Evolutionary conservation across 768 basidiomycete genomes (phyloP).

Genomic region (Russula griseocarnosa): DNA sequence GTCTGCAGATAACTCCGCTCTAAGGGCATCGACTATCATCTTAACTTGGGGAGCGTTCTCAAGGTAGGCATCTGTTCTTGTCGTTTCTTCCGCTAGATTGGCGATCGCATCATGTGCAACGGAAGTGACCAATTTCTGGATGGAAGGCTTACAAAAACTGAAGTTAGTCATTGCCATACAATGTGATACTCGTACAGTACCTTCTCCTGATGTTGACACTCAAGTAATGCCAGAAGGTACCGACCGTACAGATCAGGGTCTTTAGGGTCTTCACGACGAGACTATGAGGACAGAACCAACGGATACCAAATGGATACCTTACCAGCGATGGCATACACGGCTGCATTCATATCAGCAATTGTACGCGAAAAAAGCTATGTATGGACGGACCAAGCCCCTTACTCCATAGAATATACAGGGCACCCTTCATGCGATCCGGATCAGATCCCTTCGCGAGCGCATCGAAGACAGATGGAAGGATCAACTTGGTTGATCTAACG

Average conservation of each 20-base stretch:
- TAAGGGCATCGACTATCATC: slow-evolving; percentile 46
- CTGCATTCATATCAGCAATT: slow-evolving; percentile 34
- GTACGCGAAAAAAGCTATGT: slow-evolving; percentile 20
- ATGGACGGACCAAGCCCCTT: slow-evolving; percentile 54
- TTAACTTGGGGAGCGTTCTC: slow-evolving; percentile 48
- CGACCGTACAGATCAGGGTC: slow-evolving; percentile 54
- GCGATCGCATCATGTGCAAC: slow-evolving; percentile 60
- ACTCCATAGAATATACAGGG: slow-evolving; percentile 73
- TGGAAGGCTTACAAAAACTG: slow-evolving; percentile 51
- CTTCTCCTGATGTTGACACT: slow-evolving; percentile 85
- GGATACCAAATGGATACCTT: slow-evolving; percentile 30
- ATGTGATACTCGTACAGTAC: slow-evolving; percentile 35
- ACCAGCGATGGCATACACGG: slow-evolving; percentile 68
- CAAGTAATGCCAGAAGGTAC: slow-evolving; percentile 60
- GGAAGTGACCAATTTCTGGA: slow-evolving; percentile 63
- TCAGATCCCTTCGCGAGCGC: slow-evolving; percentile 71
- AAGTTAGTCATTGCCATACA: not conserved
- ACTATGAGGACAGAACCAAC: not conserved
- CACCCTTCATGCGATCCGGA: slow-evolving; percentile 94
- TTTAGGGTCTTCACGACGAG: slow-evolving; percentile 26
- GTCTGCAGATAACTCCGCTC: slow-evolving; percentile 46
- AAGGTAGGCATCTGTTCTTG: slow-evolving; percentile 58
- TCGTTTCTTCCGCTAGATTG: slow-evolving; percentile 60
- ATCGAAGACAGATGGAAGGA: slow-evolving; percentile 56
- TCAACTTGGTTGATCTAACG: slow-evolving; percentile 64